A percentile compares a stretch with the other conserved stretches of the same genome.
These are phyloP conservation scores for Boletus huronensis DNA, from an alignment of 768 basidiomycete genomes.

Conservation along the genomic window DNA sequence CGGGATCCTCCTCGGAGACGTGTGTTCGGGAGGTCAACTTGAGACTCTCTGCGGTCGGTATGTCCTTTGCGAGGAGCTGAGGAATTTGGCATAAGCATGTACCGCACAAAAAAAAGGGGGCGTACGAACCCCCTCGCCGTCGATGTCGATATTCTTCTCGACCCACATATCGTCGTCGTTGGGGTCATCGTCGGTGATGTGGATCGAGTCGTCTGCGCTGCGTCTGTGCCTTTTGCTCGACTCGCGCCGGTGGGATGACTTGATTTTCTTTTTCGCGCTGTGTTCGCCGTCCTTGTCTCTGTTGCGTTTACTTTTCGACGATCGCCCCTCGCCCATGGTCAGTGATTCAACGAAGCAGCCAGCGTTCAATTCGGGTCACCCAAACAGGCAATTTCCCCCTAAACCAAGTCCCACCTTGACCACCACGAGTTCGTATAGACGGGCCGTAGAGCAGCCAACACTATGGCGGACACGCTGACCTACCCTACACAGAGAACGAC, in stretches of 20 bases:
- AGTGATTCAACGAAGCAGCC: neutral
- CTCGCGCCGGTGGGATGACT: conserved; percentile 37
- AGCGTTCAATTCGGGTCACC: neutral
- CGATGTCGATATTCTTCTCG: conserved; percentile 82
- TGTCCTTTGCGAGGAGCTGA: conserved; percentile 65
- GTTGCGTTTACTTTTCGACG: conserved; percentile 26
- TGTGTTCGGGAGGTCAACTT: conserved; percentile 61
- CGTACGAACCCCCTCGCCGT: conserved; percentile 63
- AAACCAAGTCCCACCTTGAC: neutral
- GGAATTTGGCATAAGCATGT: conserved; percentile 5
- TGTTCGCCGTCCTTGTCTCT: conserved; percentile 42
- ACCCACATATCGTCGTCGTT: conserved; percentile 79
- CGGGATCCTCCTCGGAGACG: conserved; percentile 40
- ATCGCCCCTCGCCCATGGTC: conserved; percentile 24
- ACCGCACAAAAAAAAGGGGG: neutral
- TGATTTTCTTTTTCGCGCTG: conserved; percentile 55
- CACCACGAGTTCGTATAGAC: neutral
- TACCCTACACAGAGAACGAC: neutral
- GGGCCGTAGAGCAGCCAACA: neutral
- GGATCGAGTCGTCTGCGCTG: conserved; percentile 33
- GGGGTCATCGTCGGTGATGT: conserved; percentile 67
- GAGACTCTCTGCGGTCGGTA: conserved; percentile 73
- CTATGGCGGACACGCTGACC: neutral
- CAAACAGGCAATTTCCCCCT: neutral
- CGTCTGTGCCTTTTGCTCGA: conserved; percentile 35